phyloP scores from a whole-genome alignment of 208 protist species.

The Crithidia fasciculata region DNA sequence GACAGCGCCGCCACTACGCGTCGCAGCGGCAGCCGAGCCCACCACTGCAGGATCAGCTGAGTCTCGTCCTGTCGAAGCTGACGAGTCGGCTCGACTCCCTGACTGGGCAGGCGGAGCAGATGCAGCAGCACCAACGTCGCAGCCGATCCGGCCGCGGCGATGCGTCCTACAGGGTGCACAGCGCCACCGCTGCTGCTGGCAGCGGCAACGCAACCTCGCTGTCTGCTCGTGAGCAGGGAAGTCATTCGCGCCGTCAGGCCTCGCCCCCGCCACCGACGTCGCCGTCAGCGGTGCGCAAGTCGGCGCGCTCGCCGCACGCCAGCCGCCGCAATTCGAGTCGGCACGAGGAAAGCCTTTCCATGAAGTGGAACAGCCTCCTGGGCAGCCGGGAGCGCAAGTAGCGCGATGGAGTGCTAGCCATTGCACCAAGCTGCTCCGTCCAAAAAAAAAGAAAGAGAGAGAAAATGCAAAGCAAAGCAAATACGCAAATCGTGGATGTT shows the following conservation, averaged over 20 bases:
- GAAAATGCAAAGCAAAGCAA: slow-evolving; percentile 2
- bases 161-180: neutral
- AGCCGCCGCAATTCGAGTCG: neutral
- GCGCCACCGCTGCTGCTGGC: neutral
- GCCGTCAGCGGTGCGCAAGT: neutral
- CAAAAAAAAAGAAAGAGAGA: slow-evolving; percentile 15
- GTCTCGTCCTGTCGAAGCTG: slow-evolving; percentile 11
- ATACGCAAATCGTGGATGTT: too few species aligned
- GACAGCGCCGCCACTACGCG: neutral
- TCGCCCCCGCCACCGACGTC: too few species aligned
- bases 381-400: neutral
- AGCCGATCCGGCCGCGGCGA: neutral
- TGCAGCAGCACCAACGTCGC: slow-evolving; percentile 5
- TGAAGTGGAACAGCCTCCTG: slow-evolving; percentile 30
- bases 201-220: neutral
- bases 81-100: slow-evolving; percentile 13
- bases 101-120: slow-evolving; percentile 6
- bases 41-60: slow-evolving; percentile 11
- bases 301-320: neutral
- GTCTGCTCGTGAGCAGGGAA: neutral
- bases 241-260: too few species aligned
- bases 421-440: neutral
- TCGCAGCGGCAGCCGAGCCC: neutral
- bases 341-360: slow-evolving; percentile 5
- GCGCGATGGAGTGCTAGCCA: too few species aligned